Evolutionary conservation across 345 rosid genomes (phyloP), one percentile per base, ranked within the genome.

Genomic region (Excoecaria cochinchinensis): DNA sequence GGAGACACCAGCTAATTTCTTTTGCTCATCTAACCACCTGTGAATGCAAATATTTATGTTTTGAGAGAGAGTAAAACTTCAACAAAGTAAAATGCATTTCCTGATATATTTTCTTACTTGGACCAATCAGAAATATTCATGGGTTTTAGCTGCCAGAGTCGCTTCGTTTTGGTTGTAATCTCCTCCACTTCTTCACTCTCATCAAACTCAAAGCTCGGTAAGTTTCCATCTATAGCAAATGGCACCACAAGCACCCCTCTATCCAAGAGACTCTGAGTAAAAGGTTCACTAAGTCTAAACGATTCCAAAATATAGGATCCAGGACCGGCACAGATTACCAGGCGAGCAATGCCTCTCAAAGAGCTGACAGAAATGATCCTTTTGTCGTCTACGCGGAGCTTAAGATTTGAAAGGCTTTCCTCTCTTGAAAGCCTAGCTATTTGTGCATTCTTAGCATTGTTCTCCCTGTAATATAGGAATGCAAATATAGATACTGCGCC

Each of bases 231-330:
- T 0, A 92, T 90, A 73, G 87, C 76, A 65, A 90, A 91, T 77
- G 97, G 87, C 78, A 95, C 92, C 62, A 91, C 97, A 74, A 91
- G 92, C 67, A 91, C 97, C 77, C 95, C 97, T 85, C 99, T 87
- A 42, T 92, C 97, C 60, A 92, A 73, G 70, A 95, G 97, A 38
- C 87, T 78, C 78, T 86, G 85, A 11, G 97, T 88, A 83, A 85
- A 90, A 74, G 95, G 90, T 79, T 80, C 91, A 66, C 99, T 95
- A 25, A 77, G 85, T 72, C 87, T 87, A 82, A 89, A 92, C 17
- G 99, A 82, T 86, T 95, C 95, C 55, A 73, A 81, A 1, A 92
- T 81, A 77, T 85, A 92, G 47, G 87, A 78, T 22, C 74, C 89
- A 67, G 99, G 92, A 22, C 94, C 97, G 50, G 87, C 94, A 69